Percentiles rank a stretch among this genome's conserved stretches.
Conservation (phyloP, 1,284 basidiomycete genomes). For the Ganoderma meredithae region DNA sequence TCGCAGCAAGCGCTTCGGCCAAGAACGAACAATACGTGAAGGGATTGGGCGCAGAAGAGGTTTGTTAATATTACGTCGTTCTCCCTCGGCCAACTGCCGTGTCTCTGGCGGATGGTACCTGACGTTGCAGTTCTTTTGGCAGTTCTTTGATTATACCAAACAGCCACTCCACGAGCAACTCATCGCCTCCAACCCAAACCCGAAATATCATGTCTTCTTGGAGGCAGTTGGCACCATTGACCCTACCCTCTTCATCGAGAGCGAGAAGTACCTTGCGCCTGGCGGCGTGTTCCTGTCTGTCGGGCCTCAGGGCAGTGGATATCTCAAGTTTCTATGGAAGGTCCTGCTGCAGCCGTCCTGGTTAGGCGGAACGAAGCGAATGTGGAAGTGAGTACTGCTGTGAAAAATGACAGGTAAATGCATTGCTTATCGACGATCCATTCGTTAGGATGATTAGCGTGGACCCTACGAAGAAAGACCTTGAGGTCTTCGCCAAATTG, state of each 20-base stretch:
- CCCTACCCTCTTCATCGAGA: constrained; percentile 32
- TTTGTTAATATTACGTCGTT: constrained; percentile 16
- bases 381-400: constrained; percentile 48
- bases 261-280: constrained; percentile 36
- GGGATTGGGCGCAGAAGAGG: constrained; percentile 39
- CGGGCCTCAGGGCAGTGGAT: constrained; percentile 33
- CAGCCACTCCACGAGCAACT: constrained; percentile 54
- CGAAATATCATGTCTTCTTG: constrained; percentile 52
- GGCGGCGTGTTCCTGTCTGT: constrained; percentile 33
- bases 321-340: constrained; percentile 32
- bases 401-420: background rate
- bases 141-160: constrained; percentile 67
- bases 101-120: background rate
- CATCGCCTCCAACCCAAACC: constrained; percentile 43
- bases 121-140: background rate
- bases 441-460: constrained; percentile 41
- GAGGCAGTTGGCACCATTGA: constrained; percentile 48
- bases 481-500: constrained; percentile 47
- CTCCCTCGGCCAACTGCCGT: too few relatives aligned
- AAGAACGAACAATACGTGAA: constrained; percentile 41
- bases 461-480: constrained; percentile 38
- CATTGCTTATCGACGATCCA: background rate
- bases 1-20: constrained; percentile 37
- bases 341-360: constrained; percentile 46
- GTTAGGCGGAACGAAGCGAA: constrained; percentile 56